Evolutionary conservation across 1,284 basidiomycete species (phyloP).

Genomic region (Pterulicium gracile): DNA sequence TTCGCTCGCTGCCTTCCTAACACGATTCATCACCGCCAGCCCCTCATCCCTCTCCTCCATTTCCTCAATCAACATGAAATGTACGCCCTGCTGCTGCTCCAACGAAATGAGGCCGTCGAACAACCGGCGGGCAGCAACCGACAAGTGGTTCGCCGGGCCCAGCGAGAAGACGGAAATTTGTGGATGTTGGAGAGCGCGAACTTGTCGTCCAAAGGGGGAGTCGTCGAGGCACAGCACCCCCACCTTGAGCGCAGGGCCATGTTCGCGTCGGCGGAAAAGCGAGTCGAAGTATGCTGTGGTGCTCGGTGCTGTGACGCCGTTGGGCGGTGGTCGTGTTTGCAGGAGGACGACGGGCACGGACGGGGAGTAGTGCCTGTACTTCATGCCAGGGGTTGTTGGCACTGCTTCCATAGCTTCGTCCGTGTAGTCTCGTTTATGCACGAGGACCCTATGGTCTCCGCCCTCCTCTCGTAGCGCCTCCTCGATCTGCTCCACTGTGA

Average conservation of each 20-base stretch:
- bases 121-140: constrained; percentile 68
- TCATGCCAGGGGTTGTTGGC: constrained; percentile 99
- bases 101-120: constrained; percentile 85
- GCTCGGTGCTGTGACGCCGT: constrained; percentile 16
- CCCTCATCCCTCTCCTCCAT: constrained; percentile 78
- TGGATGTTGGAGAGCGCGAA: background rate
- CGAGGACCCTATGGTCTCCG: constrained; percentile 44
- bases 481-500: constrained; percentile 85
- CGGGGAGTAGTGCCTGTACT: constrained; percentile 96
- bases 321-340: constrained; percentile 34
- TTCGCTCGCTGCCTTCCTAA: constrained; percentile 85
- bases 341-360: constrained; percentile 74
- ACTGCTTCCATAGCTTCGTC: constrained; percentile 57
- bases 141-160: constrained; percentile 51
- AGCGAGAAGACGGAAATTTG: constrained; percentile 24
- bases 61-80: constrained; percentile 84
- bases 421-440: constrained; percentile 65
- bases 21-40: constrained; percentile 94
- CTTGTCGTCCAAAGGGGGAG: background rate
- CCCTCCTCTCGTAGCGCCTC: constrained; percentile 36
- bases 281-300: constrained; percentile 14
- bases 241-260: background rate
- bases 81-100: constrained; percentile 59
- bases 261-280: background rate
- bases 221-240: background rate